These are phyloP conservation scores for Calonectria henricotiae DNA, from an alignment of 2,329 filamentous ascomycete species.

Conservation along the genomic window DNA sequence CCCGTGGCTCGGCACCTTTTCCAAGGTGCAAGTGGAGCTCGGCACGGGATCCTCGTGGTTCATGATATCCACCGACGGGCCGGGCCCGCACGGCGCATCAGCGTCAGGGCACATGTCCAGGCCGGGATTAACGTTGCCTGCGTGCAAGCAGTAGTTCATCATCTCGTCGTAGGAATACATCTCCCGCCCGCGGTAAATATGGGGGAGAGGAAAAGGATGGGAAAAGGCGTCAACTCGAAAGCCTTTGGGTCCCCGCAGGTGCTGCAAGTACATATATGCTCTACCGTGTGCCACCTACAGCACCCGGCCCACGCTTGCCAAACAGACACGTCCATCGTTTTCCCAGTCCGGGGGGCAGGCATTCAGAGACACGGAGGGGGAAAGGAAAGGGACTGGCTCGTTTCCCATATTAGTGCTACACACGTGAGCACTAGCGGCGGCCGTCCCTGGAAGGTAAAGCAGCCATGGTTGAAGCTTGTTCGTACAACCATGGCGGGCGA, in stretches of 20 bases:
- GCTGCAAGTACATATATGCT: conserved; percentile 18
- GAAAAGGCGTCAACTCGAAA: conserved; percentile 8
- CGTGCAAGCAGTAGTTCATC: conserved; percentile 26
- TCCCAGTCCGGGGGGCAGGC: background rate
- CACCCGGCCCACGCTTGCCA: conserved; percentile 9
- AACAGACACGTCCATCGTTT: background rate
- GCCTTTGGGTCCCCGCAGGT: conserved; percentile 8
- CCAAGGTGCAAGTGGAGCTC: conserved; percentile 19
- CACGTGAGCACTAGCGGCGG: conserved; percentile 32
- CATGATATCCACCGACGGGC: conserved; percentile 33
- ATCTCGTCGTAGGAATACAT: conserved; percentile 29
- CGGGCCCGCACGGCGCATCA: conserved; percentile 15
- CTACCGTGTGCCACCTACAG: conserved; percentile 17
- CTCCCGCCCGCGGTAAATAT: background rate
- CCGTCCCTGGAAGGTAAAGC: background rate
- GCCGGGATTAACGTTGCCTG: conserved; percentile 39
- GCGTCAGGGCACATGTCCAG: conserved; percentile 5
- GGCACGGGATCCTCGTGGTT: conserved; percentile 32
- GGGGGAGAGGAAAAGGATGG: background rate
- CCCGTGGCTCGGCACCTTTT: background rate
- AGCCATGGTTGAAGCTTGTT: conserved; percentile 41
- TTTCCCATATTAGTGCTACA: conserved; percentile 5
- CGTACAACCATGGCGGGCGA: conserved; percentile 25
- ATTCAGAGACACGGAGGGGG: background rate
- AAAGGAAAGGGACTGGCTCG: background rate